phyloP scores from a whole-genome alignment of 495 filamentous ascomycete species.

The Aspergillus nidulans region DNA sequence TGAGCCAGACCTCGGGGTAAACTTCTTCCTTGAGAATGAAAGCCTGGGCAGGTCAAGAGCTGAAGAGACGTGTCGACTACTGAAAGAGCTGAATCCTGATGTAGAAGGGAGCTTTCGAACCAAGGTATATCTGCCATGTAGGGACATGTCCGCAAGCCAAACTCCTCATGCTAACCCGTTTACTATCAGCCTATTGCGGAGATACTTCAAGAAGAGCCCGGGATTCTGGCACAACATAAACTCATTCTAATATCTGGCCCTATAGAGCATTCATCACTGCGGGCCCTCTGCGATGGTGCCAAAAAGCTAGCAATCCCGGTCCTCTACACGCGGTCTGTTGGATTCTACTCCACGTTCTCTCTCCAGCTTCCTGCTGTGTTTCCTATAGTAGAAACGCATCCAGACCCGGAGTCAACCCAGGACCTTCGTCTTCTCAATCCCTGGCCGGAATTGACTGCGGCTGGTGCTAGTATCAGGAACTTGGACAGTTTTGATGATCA shows the following conservation, averaged over 20 bases:
- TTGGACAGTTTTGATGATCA: conserved; percentile 71
- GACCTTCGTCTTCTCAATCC: conserved; percentile 83
- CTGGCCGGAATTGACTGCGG: conserved; percentile 75
- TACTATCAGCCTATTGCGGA: conserved; percentile 32
- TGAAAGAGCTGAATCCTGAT: conserved; percentile 94
- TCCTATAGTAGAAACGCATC: conserved; percentile 96
- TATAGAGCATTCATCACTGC: conserved; percentile 54
- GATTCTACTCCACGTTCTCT: conserved; percentile 83
- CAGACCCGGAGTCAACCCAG: conserved; percentile 76
- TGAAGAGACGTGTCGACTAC: conserved; percentile 65
- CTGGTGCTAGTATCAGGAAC: conserved; percentile 54
- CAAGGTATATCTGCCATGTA: conserved; percentile 28
- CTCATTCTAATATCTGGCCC: conserved; percentile 73
- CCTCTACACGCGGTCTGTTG: conserved; percentile 78
- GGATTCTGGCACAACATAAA: conserved; percentile 56
- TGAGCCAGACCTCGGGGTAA: conserved; percentile 84
- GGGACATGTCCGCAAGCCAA: not conserved
- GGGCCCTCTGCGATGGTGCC: conserved; percentile 53
- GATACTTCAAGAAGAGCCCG: conserved; percentile 35
- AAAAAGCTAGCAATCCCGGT: conserved; percentile 63
- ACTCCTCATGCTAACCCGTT: conserved; percentile 9
- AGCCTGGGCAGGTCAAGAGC: conserved; percentile 78
- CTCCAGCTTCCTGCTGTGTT: conserved; percentile 71
- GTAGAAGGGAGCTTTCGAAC: conserved; percentile 63
- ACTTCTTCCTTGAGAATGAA: conserved; percentile 87